A percentile compares a stretch with the other conserved stretches of the same genome.
phyloP scores from a whole-genome alignment of 345 rosid species.

The Eucalyptus albens region DNA sequence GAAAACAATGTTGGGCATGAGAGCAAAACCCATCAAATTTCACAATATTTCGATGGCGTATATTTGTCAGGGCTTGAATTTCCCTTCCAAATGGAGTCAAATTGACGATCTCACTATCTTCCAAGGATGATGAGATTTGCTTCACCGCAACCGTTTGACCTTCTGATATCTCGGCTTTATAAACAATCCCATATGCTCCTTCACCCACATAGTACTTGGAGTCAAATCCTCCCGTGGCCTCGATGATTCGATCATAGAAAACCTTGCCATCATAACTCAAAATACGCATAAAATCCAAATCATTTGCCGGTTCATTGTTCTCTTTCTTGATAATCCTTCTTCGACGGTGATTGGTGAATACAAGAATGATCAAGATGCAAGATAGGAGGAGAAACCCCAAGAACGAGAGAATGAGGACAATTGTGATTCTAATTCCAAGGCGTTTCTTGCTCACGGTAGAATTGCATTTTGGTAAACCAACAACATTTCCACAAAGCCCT shows the following conservation, averaged over 20 bases:
- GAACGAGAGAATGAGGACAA: background rate
- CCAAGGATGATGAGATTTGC: background rate
- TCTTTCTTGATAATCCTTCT: background rate
- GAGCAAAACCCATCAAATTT: background rate
- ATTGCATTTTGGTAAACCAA: background rate
- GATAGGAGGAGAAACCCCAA: background rate
- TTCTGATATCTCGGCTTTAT: background rate
- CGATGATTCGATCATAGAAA: rapidly evolving
- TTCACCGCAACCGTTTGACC: background rate
- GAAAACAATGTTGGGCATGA: background rate
- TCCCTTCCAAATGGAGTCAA: background rate
- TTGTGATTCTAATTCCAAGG: rapidly evolving
- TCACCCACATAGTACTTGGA: background rate
- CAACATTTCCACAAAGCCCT: no score
- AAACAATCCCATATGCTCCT: background rate
- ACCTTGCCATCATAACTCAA: background rate
- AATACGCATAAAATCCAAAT: background rate
- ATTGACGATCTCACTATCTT: background rate
- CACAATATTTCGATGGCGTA: background rate
- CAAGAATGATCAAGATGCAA: background rate
- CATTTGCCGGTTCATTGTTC: background rate
- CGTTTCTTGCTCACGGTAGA: rapidly evolving
- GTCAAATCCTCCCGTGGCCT: background rate
- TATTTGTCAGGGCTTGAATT: background rate
- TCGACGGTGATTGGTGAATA: background rate